These are phyloP conservation scores for Kockovaella imperatae DNA, from an alignment of 768 basidiomycete genomes.

Conservation along the genomic window DNA sequence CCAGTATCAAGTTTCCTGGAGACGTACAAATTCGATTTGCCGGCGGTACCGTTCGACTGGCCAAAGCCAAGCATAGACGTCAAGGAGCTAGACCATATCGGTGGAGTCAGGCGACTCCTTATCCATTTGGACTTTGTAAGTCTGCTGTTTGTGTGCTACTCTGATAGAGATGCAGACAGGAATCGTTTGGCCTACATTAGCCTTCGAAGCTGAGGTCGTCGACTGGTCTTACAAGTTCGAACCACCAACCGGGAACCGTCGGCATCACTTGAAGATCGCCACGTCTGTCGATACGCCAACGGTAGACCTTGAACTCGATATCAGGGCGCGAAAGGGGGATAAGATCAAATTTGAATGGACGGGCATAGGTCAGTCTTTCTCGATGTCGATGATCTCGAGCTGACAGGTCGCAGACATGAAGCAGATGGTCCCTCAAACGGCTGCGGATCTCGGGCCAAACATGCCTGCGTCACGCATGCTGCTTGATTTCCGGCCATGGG, in stretches of 20 bases:
- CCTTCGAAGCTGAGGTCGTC: slow-evolving; percentile 84
- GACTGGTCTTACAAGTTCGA: slow-evolving; percentile 72
- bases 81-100: slow-evolving; percentile 45
- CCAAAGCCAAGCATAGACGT: slow-evolving; percentile 54
- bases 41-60: slow-evolving; percentile 46
- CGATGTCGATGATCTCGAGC: not conserved
- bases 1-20: slow-evolving; percentile 61
- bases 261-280: slow-evolving; percentile 87
- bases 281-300: slow-evolving; percentile 75
- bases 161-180: slow-evolving; percentile 20
- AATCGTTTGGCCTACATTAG: slow-evolving; percentile 54
- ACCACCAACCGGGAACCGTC: slow-evolving; percentile 64
- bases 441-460: slow-evolving; percentile 22
- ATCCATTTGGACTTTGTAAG: slow-evolving; percentile 36
- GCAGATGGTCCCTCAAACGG: slow-evolving; percentile 45
- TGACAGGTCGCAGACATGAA: slow-evolving; percentile 46
- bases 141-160: slow-evolving; percentile 1
- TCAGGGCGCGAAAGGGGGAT: slow-evolving; percentile 18
- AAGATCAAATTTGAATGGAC: slow-evolving; percentile 62
- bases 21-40: slow-evolving; percentile 62
- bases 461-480: slow-evolving; percentile 64
- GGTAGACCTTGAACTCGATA: slow-evolving; percentile 55
- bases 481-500: slow-evolving; percentile 64
- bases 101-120: slow-evolving; percentile 43
- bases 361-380: slow-evolving; percentile 62